Evolutionary conservation across 2,329 filamentous ascomycete species (phyloP).

Genomic region (Aspergillus novofumigatus): DNA sequence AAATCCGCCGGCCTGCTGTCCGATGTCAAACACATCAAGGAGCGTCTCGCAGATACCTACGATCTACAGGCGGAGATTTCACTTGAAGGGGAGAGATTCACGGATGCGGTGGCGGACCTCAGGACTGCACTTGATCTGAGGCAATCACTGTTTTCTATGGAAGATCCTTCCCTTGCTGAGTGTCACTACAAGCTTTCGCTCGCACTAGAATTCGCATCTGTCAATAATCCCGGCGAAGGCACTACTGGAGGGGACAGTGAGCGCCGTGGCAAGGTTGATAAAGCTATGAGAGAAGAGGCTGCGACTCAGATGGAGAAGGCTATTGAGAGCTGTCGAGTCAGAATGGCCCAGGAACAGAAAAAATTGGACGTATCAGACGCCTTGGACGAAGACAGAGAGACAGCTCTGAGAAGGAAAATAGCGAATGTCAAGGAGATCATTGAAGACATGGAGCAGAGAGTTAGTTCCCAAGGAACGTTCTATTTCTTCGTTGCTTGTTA

Average conservation of each 20-base stretch:
- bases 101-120: constrained; percentile 80
- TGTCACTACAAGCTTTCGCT: constrained; percentile 95
- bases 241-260: constrained; percentile 34
- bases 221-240: constrained; percentile 47
- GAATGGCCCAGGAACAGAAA: constrained; percentile 52
- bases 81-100: constrained; percentile 92
- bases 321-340: constrained; percentile 54
- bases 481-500: constrained; percentile 1
- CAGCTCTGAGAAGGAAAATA: constrained; percentile 45
- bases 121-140: constrained; percentile 74
- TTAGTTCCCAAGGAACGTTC: constrained; percentile 26
- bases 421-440: constrained; percentile 59
- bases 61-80: constrained; percentile 93
- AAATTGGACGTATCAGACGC: constrained; percentile 35
- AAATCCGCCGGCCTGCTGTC: constrained; percentile 43
- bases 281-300: constrained; percentile 54
- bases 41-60: constrained; percentile 86
- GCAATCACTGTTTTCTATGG: constrained; percentile 69
- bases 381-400: constrained; percentile 38
- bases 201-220: constrained; percentile 87
- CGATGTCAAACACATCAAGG: constrained; percentile 62
- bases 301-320: constrained; percentile 57
- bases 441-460: constrained; percentile 57
- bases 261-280: constrained; percentile 44
- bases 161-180: constrained; percentile 84